phyloP scores from a whole-genome alignment of 345 rosid genomes.

The Pugionium cornutum region DNA sequence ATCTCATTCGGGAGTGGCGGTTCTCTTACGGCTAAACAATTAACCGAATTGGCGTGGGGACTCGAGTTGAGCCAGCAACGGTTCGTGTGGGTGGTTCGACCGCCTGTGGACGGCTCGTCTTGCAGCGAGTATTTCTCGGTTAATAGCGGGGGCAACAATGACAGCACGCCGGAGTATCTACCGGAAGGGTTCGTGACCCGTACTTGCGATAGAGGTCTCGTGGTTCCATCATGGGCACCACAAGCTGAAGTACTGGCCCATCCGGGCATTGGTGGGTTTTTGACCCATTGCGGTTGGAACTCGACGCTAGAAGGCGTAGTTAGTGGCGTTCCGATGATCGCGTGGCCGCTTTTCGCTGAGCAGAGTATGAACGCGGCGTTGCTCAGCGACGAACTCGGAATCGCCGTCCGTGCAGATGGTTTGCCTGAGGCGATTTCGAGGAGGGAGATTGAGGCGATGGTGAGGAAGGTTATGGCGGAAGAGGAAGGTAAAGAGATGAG shows the following conservation, averaged over 20 bases:
- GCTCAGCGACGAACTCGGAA: constrained; percentile 50
- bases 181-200: constrained; percentile 60
- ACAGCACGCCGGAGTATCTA: constrained; percentile 37
- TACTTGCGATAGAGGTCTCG: constrained; percentile 41
- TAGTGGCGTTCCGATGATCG: constrained; percentile 56
- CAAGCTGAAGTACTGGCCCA: constrained; percentile 58
- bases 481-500: constrained; percentile 49
- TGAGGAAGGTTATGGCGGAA: constrained; percentile 49
- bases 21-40: constrained; percentile 49
- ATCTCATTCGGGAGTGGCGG: constrained; percentile 79
- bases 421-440: constrained; percentile 36
- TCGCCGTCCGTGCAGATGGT: constrained; percentile 43
- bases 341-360: constrained; percentile 61
- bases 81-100: constrained; percentile 65
- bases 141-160: background rate
- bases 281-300: constrained; percentile 81
- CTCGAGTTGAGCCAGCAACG: constrained; percentile 61
- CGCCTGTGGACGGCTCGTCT: constrained; percentile 35
- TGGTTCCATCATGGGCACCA: constrained; percentile 63
- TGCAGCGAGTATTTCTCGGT: constrained; percentile 39
- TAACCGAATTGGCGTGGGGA: constrained; percentile 67
- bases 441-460: constrained; percentile 49
- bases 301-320: constrained; percentile 57
- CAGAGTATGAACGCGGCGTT: constrained; percentile 55
- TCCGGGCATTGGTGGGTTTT: constrained; percentile 61